Percentiles rank a stretch among this genome's conserved stretches.
Evolutionary conservation across 306 rosid genomes (phyloP).

Genomic region (Trifolium dubium): DNA sequence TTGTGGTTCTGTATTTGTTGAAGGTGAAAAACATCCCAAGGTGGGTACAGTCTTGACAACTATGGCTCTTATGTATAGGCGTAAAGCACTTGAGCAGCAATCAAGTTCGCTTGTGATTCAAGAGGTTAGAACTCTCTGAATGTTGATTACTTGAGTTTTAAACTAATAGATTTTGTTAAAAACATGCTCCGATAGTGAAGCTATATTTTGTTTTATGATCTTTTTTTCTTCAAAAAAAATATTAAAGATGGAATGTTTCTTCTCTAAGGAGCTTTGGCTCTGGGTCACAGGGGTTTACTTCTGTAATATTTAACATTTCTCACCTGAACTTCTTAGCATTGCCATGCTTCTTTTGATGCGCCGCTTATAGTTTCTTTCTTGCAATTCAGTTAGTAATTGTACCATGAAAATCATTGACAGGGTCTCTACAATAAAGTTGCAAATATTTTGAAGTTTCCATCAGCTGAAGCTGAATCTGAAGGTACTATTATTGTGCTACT

Average conservation of each 20-base stretch:
- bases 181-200: neutral
- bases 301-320: neutral
- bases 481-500: conserved; percentile 47
- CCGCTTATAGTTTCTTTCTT: neutral
- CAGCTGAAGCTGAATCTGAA: conserved; percentile 54
- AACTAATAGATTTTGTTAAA: conserved; percentile 1
- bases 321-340: neutral
- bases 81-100: conserved; percentile 61
- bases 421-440: conserved; percentile 83
- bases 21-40: conserved; percentile 80
- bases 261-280: neutral
- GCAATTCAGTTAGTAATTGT: conserved; percentile 1
- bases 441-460: conserved; percentile 79
- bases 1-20: conserved; percentile 40
- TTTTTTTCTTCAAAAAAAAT: too few species aligned
- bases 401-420: conserved; percentile 49
- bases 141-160: neutral
- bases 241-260: neutral
- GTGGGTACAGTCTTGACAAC: conserved; percentile 75
- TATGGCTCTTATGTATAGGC: conserved; percentile 80
- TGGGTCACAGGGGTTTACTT: neutral
- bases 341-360: conserved; percentile 21
- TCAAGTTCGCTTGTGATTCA: conserved; percentile 83
- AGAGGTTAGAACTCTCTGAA: conserved; percentile 66
- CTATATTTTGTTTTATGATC: too few species aligned